These are phyloP conservation scores for Boechera stricta DNA, from an alignment of 345 rosid species.

Conservation along the genomic window DNA sequence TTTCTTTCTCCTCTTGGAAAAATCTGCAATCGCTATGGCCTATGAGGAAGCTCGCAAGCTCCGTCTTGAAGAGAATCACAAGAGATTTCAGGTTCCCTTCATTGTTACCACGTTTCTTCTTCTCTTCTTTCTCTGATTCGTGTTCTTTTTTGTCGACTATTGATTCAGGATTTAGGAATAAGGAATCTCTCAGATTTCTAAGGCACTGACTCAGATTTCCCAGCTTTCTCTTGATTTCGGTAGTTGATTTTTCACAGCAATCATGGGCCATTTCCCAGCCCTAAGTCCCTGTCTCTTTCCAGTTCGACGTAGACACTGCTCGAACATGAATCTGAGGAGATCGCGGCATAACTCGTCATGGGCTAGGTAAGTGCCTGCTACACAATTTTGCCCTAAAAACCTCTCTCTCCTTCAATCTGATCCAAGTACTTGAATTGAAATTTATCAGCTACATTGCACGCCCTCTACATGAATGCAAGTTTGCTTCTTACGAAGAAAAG, in stretches of 20 bases:
- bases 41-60: constrained; percentile 58
- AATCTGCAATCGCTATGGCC: constrained; percentile 20
- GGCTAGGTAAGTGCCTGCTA: constrained; percentile 36
- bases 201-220: constrained; percentile 32
- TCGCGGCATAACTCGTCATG: constrained; percentile 45
- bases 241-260: neutral
- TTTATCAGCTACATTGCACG: constrained; percentile 54
- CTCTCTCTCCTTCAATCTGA: neutral
- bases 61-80: constrained; percentile 55
- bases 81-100: constrained; percentile 51
- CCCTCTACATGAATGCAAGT: constrained; percentile 55
- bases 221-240: neutral
- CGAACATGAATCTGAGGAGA: constrained; percentile 21
- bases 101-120: neutral
- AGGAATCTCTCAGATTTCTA: constrained; percentile 45
- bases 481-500: constrained; percentile 57
- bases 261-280: neutral
- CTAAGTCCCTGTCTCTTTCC: neutral
- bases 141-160: neutral
- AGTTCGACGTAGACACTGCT: constrained; percentile 40
- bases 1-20: neutral
- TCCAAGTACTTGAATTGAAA: neutral
- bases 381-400: neutral
- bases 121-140: neutral
- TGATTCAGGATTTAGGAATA: constrained; percentile 53